Evolutionary conservation across 2,329 filamentous ascomycete species (phyloP), one percentile per base, ranked within the genome.

Genomic region (Escovopsis sp.): DNA sequence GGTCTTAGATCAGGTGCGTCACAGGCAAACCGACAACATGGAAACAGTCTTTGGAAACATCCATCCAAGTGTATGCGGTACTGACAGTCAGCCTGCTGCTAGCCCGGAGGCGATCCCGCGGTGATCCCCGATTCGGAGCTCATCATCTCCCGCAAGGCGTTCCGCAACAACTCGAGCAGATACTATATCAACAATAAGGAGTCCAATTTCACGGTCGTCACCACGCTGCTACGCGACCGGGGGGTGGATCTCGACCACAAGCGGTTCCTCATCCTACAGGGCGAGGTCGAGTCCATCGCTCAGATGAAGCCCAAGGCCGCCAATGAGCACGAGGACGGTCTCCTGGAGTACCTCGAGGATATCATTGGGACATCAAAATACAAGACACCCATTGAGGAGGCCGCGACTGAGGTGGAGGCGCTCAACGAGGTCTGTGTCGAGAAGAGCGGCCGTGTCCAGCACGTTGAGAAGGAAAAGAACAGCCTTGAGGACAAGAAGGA

Each of bases 291-390:
- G 56, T 94, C 88, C 0, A 98, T 98, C 52, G 88, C 90, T 6
- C 90, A 96, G 58, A 98, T 98, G 90, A 98, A 98, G 59, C 70
- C 92, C 14, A 98, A 98, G 57, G 90, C 92, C 4, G 78, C 72
- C 29, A 88, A 84, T 47, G 90, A 98, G 55, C 88, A 96, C 51
- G 90, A 98, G 41, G 90, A 98, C 49, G 90, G 90, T 11, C 70
- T 98, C 4, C 68, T 98, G 14, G 90, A 98, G 56, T 98, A 98
- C 44, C 72, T 98, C 0, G 90, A 98, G 55, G 90, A 98, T 50
- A 98, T 98, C 41, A 96, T 98, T 48, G 90, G 92, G 42, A 98
- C 90, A 0, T 96, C 90, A 5, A 94, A 94, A 55, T 98, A 98
- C 64, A 98, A 98, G 61, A 73, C 81, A 0, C 88, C 90, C 0